These are phyloP conservation scores for Coniosporium apollinis DNA, from an alignment of 495 filamentous ascomycete species.

Conservation along the genomic window DNA sequence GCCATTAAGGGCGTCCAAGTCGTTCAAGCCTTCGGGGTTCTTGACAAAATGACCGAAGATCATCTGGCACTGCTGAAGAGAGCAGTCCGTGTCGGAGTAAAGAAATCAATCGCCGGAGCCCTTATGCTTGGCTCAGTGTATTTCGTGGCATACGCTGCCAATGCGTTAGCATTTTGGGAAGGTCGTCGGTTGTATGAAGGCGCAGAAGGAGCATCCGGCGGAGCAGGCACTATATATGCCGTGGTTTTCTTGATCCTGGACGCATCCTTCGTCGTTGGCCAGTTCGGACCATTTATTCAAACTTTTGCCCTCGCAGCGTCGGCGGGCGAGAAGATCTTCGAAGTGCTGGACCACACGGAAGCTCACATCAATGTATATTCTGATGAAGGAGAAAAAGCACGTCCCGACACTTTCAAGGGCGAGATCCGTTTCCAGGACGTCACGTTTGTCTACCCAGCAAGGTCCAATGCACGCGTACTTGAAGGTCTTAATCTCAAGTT, in stretches of 20 bases:
- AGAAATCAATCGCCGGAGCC: conserved; percentile 19
- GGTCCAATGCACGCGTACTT: conserved; percentile 8
- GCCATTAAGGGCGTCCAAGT: conserved; percentile 32
- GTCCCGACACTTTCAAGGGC: neutral
- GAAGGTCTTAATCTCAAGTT: conserved; percentile 8
- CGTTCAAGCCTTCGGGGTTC: conserved; percentile 37
- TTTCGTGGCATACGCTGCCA: conserved; percentile 30
- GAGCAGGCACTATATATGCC: conserved; percentile 32
- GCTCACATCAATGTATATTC: conserved; percentile 20
- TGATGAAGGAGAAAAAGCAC: conserved; percentile 8
- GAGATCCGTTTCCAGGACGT: conserved; percentile 13
- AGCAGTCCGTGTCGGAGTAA: conserved; percentile 14
- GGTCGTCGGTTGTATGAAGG: no score
- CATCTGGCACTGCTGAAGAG: conserved; percentile 19
- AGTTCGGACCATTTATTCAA: conserved; percentile 30
- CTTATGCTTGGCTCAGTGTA: conserved; percentile 24
- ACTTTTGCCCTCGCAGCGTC: conserved; percentile 31
- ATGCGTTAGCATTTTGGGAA: conserved; percentile 36
- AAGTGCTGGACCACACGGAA: conserved; percentile 31
- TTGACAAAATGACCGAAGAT: conserved; percentile 22
- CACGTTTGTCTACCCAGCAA: conserved; percentile 16
- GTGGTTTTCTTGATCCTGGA: conserved; percentile 34
- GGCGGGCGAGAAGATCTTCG: conserved; percentile 28
- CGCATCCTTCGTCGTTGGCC: conserved; percentile 23
- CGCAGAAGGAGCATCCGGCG: conserved; percentile 21